Evolutionary conservation across 768 basidiomycete genomes (phyloP).

Genomic region (Tylopilus cervinicoccineus): DNA sequence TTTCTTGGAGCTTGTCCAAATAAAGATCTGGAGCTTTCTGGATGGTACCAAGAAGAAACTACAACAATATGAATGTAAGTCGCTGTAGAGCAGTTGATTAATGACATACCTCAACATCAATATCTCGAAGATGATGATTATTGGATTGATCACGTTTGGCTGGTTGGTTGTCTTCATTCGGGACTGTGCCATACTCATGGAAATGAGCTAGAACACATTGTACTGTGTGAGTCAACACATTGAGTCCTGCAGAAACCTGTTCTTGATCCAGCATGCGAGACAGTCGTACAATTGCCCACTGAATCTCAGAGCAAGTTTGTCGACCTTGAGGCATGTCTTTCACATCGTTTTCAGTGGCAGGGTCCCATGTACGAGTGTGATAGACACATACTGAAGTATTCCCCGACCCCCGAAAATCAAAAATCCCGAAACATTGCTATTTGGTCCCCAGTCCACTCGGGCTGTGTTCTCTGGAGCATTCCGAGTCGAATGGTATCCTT

Average conservation of each 20-base stretch:
- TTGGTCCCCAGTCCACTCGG: background rate
- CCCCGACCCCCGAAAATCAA: background rate
- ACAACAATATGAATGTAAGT: background rate
- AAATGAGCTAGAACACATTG: background rate
- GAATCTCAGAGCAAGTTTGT: background rate
- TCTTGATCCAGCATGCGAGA: background rate
- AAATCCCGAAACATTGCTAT: background rate
- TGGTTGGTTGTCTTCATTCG: background rate
- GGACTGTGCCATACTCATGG: background rate
- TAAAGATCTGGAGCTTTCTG: background rate
- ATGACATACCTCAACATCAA: background rate
- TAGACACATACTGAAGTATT: background rate
- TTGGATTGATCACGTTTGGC: background rate
- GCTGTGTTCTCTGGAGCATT: background rate
- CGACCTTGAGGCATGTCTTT: background rate
- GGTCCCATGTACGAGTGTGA: background rate
- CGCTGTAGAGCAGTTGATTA: too few relatives aligned
- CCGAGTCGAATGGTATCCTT: background rate
- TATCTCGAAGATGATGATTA: background rate
- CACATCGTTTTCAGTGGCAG: background rate
- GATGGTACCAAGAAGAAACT: background rate
- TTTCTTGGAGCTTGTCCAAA: background rate
- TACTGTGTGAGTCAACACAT: background rate
- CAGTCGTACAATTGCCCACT: background rate
- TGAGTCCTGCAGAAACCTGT: background rate